Conservation (phyloP, 208 protist genomes). For the Leptomonas pyrrhocoris region DNA sequence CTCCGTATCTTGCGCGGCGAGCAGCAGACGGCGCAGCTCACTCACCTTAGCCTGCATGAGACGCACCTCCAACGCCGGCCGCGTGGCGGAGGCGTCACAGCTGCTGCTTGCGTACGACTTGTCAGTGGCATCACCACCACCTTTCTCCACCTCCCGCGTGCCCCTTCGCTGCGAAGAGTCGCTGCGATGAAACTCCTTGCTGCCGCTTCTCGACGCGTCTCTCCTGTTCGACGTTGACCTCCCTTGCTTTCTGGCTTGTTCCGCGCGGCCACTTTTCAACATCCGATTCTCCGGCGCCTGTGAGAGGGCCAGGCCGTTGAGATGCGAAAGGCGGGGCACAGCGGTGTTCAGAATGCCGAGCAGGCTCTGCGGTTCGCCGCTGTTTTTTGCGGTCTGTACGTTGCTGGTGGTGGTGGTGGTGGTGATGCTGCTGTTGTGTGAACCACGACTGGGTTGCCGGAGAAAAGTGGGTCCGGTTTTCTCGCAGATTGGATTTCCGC, state of each 20-base stretch:
- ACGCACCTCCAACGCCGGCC: conserved; percentile 39
- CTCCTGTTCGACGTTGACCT: background rate
- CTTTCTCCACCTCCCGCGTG: background rate
- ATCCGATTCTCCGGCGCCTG: conserved; percentile 64
- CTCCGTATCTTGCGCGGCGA: conserved; percentile 50
- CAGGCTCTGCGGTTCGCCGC: conserved; percentile 8
- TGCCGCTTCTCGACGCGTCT: too few relatives aligned
- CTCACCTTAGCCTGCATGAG: conserved; percentile 62
- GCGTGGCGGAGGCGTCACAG: background rate
- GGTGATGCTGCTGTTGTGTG: background rate
- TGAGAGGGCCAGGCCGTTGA: conserved; percentile 72
- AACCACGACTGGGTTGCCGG: background rate
- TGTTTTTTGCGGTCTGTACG: background rate
- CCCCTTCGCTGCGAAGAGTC: background rate
- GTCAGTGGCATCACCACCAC: background rate
- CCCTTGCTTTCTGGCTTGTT: conserved; percentile 8
- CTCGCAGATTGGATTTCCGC: conserved; percentile 50
- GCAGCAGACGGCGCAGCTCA: conserved; percentile 67
- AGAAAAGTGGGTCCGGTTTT: background rate
- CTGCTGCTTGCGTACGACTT: background rate
- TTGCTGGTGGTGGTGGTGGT: background rate
- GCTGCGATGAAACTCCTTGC: too few relatives aligned
- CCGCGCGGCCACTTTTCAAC: conserved; percentile 35
- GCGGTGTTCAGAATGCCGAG: conserved; percentile 31
- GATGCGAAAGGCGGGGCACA: conserved; percentile 52